phyloP scores from a whole-genome alignment of 2,329 filamentous ascomycete genomes.

The Rutstroemia sp. region DNA sequence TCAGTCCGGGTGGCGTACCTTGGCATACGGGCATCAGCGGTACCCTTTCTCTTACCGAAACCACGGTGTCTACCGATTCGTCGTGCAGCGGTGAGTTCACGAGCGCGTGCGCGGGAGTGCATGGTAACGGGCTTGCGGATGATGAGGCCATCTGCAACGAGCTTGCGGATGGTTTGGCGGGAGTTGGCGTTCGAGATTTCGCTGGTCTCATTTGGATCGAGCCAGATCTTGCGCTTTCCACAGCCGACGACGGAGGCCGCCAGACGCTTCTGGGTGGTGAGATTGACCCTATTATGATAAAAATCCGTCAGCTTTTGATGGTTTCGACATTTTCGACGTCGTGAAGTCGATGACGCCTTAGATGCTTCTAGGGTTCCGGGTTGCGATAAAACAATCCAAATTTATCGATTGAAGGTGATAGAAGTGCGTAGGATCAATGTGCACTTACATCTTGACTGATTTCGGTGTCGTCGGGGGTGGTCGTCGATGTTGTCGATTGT shows the following conservation, averaged over 20 bases:
- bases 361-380: background rate
- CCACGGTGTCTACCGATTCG: constrained; percentile 96
- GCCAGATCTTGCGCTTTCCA: constrained; percentile 99
- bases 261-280: constrained; percentile 99
- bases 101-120: constrained; percentile 96
- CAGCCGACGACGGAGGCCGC: constrained; percentile 97
- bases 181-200: constrained; percentile 99
- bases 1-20: constrained; percentile 42
- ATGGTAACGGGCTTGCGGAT: constrained; percentile 99
- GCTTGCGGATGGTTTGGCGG: constrained; percentile 98
- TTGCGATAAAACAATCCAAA: background rate
- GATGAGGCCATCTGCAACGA: constrained; percentile 99
- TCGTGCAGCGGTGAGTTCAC: constrained; percentile 89
- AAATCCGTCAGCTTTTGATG: constrained; percentile 20
- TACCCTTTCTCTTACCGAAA: constrained; percentile 99
- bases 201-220: constrained; percentile 98
- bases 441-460: constrained; percentile 29
- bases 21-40: constrained; percentile 98
- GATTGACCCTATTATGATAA: constrained; percentile 76
- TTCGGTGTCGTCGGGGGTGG: constrained; percentile 27
- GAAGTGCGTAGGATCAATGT: constrained; percentile 5
- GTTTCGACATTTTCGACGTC: constrained; percentile 10
- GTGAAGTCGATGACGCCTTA: background rate
- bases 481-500: constrained; percentile 26
- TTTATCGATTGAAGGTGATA: constrained; percentile 6